Conservation (phyloP, 1,284 basidiomycete genomes). For the Naganishia cerealis region DNA sequence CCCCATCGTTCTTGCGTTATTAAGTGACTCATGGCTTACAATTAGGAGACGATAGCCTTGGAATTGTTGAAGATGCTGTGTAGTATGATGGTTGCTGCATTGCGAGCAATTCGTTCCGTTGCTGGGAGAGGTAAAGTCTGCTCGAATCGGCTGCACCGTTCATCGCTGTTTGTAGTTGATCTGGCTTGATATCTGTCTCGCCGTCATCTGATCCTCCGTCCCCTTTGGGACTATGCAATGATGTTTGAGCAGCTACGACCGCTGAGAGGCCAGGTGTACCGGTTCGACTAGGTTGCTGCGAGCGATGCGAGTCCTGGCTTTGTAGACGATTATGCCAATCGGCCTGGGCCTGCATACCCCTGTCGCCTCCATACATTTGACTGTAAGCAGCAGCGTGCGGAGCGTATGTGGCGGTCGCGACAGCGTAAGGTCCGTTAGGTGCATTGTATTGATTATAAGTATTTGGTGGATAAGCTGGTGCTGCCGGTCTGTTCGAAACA, state of each 20-base stretch:
- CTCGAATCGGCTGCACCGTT: slow-evolving; percentile 3
- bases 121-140: slow-evolving; percentile 26
- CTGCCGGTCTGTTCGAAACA: background rate
- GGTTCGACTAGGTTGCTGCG: slow-evolving; percentile 9
- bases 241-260: slow-evolving; percentile 8
- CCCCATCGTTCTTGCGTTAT: slow-evolving; percentile 4
- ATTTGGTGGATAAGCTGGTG: background rate
- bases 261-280: slow-evolving; percentile 17
- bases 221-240: slow-evolving; percentile 11
- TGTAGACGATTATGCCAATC: slow-evolving; percentile 26
- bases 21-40: slow-evolving; percentile 27
- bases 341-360: slow-evolving; percentile 9
- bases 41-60: slow-evolving; percentile 21
- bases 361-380: slow-evolving; percentile 23
- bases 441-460: slow-evolving; percentile 17
- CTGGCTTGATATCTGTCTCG: slow-evolving; percentile 3
- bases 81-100: slow-evolving; percentile 25
- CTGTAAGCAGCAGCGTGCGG: slow-evolving; percentile 18
- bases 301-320: slow-evolving; percentile 11
- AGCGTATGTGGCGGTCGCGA: slow-evolving; percentile 12
- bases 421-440: slow-evolving; percentile 5
- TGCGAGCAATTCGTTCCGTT: slow-evolving; percentile 20
- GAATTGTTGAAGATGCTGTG: slow-evolving; percentile 27
- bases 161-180: slow-evolving; percentile 1
- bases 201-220: slow-evolving; percentile 18